Percentiles rank a stretch among this genome's conserved stretches.
Conservation (phyloP, 345 rosid genomes). For the Hibiscus tridactylites region DNA sequence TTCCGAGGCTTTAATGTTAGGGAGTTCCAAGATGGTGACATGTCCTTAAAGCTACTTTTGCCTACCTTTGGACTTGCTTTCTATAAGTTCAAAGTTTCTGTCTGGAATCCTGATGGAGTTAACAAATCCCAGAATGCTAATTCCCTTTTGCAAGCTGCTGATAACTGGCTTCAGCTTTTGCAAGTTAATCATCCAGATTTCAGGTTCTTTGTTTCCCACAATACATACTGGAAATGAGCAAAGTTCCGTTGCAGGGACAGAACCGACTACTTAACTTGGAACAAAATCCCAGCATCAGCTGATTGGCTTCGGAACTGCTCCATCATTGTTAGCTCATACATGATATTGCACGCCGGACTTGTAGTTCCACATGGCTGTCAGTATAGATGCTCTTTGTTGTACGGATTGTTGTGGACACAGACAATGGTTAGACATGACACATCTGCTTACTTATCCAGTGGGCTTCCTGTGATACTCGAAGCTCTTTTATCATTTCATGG, state of each 20-base stretch:
- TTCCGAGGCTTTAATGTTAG: conserved; percentile 14
- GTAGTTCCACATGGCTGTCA: background rate
- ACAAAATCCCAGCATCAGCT: conserved; percentile 11
- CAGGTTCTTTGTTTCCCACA: conserved; percentile 56
- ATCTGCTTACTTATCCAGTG: background rate
- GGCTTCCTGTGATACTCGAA: background rate
- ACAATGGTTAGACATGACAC: background rate
- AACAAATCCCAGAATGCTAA: conserved; percentile 42
- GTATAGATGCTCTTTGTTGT: background rate
- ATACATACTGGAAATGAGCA: conserved; percentile 31
- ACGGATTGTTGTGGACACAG: background rate
- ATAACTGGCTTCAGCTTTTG: conserved; percentile 61
- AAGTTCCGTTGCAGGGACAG: background rate
- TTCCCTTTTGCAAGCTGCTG: conserved; percentile 54
- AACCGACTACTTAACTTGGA: conserved; percentile 12
- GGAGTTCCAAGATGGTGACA: conserved; percentile 24
- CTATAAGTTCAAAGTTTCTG: conserved; percentile 63
- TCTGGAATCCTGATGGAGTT: conserved; percentile 57
- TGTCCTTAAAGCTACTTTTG: conserved; percentile 43
- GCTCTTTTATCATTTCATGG: background rate
- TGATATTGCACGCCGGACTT: background rate
- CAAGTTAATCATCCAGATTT: conserved; percentile 77
- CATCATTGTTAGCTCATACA: background rate
- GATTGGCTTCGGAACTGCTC: background rate
- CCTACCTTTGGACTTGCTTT: conserved; percentile 77